Evolutionary conservation across 441 rosid genomes (phyloP), one percentile per base, ranked within the genome.

Genomic region (Aquilaria agallochum): DNA sequence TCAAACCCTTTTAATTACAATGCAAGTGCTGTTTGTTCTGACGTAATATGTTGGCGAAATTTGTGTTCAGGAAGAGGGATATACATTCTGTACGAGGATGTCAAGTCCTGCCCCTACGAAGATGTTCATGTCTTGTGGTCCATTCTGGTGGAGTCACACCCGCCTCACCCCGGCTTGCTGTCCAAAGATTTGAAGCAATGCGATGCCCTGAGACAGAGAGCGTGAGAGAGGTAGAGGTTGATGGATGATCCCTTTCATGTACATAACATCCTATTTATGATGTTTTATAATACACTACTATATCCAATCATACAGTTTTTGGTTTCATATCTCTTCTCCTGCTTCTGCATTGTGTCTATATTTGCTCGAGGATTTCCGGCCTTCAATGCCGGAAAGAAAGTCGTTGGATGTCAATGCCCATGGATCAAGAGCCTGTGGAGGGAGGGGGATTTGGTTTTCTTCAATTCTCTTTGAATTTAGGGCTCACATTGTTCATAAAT

Each of bases 81-180:
- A 78, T 89, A 87, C 83, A 89, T 92, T 74, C 68, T 92, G 57
- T 89, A 89, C 30, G 97, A 87, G 74, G 97, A 92, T 66, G 96
- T 92, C 63, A 92, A 92, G 71, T 92, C 97, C 34, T 92, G 96
- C 72, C 92, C 90, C 13, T 92, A 74, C 31, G 96, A 92, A 83
- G 96, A 89, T 74, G 96, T 92, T 55, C 97, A 92, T 54, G 91
- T 92, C 8, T 75, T 92, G 57, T 92, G 96, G 97, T 89, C 95
- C 53, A 92, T 92, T 66, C 77, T 92, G 11, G 96, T 92, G 74
- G 96, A 92, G 55, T 82, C 97, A 51, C 80, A 82, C 53, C 53
- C 82, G 62, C 79, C 86, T 33, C 58, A 8, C 42, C 42, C 42
- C 42, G 42, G 83, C 58, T 59, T 78, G 75, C 84, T 85, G 62